phyloP scores from a whole-genome alignment of 371 early-diverging fungal species.

The Mortierella sp. region DNA sequence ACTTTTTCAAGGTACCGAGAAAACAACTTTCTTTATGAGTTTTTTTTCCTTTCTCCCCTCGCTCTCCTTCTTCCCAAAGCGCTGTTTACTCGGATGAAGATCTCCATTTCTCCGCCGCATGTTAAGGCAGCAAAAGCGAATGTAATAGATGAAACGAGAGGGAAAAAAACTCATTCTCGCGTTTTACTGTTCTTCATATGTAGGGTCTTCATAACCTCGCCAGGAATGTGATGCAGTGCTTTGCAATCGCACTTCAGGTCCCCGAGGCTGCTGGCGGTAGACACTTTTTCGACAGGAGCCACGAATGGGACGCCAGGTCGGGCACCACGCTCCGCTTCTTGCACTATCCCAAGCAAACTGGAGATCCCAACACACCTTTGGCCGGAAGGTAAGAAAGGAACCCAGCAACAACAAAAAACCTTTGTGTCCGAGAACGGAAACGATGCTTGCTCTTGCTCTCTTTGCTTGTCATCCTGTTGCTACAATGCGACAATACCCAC shows the following conservation, averaged over 20 bases:
- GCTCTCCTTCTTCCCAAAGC: too few relatives aligned
- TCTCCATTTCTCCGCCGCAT: background rate
- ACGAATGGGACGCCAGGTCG: conserved; percentile 63
- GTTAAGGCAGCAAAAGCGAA: background rate
- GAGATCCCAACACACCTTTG: conserved; percentile 61
- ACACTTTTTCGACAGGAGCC: conserved; percentile 66
- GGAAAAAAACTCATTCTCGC: background rate
- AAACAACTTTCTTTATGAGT: background rate
- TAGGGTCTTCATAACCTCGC: conserved; percentile 66
- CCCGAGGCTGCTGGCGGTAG: conserved; percentile 68
- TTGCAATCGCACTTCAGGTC: conserved; percentile 74
- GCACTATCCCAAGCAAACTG: conserved; percentile 68
- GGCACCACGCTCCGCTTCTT: conserved; percentile 69
- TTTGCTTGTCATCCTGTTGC: background rate
- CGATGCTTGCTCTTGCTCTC: background rate
- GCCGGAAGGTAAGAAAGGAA: conserved; percentile 67
- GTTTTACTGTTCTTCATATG: too few relatives aligned
- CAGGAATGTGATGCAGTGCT: conserved; percentile 65
- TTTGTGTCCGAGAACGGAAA: background rate
- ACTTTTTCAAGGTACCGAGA: conserved; percentile 34
- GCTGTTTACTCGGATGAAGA: background rate
- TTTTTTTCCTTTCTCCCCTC: background rate
- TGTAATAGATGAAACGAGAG: background rate
- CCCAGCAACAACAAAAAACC: background rate
- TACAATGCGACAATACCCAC: background rate